Percentiles rank a stretch among this genome's conserved stretches.
Evolutionary conservation across 164 flowering plant species (phyloP).

Genomic region (Chloranthus sessilifolius): DNA sequence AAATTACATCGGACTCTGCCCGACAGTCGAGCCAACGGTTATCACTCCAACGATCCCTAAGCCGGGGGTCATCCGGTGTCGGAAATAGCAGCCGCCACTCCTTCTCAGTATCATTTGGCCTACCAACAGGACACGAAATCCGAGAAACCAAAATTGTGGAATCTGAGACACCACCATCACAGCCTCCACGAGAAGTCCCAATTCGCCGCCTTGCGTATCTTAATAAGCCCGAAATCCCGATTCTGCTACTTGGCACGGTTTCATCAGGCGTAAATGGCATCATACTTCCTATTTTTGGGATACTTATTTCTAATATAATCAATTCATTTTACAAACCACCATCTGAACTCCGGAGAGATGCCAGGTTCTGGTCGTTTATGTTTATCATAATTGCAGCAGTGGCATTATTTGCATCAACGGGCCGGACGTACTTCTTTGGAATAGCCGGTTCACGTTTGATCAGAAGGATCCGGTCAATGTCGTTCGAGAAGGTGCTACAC

Average conservation of each 20-base stretch:
- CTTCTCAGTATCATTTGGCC: conserved; percentile 25
- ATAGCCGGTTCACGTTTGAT: conserved; percentile 21
- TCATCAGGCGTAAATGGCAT: conserved; percentile 30
- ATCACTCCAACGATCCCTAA: conserved; percentile 20
- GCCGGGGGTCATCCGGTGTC: conserved; percentile 31
- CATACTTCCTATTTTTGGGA: conserved; percentile 33
- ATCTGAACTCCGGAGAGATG: conserved; percentile 23
- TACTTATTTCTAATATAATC: conserved; percentile 28
- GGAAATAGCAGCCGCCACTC: conserved; percentile 27
- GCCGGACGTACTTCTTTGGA: conserved; percentile 17
- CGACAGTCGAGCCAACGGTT: conserved; percentile 19
- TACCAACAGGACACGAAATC: conserved; percentile 13
- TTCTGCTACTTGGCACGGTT: conserved; percentile 26
- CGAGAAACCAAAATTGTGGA: conserved; percentile 10
- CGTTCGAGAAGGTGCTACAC: conserved; percentile 22
- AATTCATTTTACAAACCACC: conserved; percentile 29
- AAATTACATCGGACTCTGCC: conserved; percentile 13
- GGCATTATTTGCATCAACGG: conserved; percentile 11
- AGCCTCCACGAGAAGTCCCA: conserved; percentile 20
- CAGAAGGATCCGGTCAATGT: conserved; percentile 20
- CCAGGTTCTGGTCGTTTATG: conserved; percentile 35
- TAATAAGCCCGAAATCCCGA: conserved; percentile 42
- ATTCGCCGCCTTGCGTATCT: conserved; percentile 35
- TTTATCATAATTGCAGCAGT: conserved; percentile 26
- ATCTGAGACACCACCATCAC: background rate